Percentiles rank a stretch among this genome's conserved stretches.
Evolutionary conservation across 225 moss, liverwort and hornwort species (phyloP).

Genomic region (Pseudoscleropodium purum): DNA sequence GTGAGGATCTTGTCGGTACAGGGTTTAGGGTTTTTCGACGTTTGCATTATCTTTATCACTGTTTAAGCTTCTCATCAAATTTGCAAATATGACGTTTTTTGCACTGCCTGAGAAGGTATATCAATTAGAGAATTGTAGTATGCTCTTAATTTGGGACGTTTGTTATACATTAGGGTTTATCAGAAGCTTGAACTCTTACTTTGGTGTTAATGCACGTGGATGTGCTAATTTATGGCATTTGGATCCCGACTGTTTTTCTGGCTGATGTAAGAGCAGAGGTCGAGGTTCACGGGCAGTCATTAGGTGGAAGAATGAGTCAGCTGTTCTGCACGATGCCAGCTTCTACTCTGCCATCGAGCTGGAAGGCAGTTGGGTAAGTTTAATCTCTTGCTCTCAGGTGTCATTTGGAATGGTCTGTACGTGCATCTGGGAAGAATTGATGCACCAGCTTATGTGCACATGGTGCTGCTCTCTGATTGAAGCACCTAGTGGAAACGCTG

Average conservation of each 20-base stretch:
- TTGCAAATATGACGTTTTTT: neutral
- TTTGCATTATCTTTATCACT: neutral
- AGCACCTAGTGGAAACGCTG: neutral
- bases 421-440: neutral
- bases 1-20: slow-evolving; percentile 6
- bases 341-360: slow-evolving; percentile 82
- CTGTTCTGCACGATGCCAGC: slow-evolving; percentile 80
- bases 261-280: slow-evolving; percentile 45
- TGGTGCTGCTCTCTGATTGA: neutral
- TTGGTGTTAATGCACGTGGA: neutral
- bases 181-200: neutral
- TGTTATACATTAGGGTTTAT: neutral
- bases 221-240: neutral
- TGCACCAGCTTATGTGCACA: neutral
- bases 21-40: neutral
- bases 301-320: slow-evolving; percentile 71
- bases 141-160: neutral
- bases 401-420: neutral
- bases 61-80: neutral
- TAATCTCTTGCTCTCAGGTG: neutral
- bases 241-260: neutral
- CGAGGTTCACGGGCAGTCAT: slow-evolving; percentile 77
- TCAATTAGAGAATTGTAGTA: neutral
- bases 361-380: slow-evolving; percentile 61
- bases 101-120: neutral